Conservation (phyloP, 2,329 filamentous ascomycete genomes). For the Magnaporthiopsis rhizophila region DNA sequence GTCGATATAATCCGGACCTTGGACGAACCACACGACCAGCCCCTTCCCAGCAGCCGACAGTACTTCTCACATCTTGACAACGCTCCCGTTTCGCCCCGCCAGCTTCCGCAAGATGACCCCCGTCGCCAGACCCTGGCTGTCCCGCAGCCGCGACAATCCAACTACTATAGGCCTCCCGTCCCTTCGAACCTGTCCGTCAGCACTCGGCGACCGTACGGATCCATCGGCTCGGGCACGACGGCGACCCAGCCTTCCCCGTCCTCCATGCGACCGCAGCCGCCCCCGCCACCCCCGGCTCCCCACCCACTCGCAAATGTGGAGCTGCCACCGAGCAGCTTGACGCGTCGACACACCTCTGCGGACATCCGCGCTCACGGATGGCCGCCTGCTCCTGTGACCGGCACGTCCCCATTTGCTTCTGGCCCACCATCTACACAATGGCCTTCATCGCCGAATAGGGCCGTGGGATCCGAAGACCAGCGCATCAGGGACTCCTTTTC, state of each 20-base stretch:
- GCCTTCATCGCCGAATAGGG: slow-evolving; percentile 47
- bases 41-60: slow-evolving; percentile 55
- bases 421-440: slow-evolving; percentile 44
- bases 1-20: slow-evolving; percentile 46
- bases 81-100: slow-evolving; percentile 77
- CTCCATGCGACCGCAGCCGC: slow-evolving; percentile 59
- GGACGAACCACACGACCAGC: slow-evolving; percentile 60
- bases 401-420: slow-evolving; percentile 57
- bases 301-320: slow-evolving; percentile 42
- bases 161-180: slow-evolving; percentile 68
- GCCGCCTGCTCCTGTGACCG: slow-evolving; percentile 40
- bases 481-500: slow-evolving; percentile 50
- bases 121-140: slow-evolving; percentile 63
- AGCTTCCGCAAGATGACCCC: slow-evolving; percentile 77
- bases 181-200: slow-evolving; percentile 75
- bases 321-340: slow-evolving; percentile 59
- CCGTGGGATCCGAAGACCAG: slow-evolving; percentile 39
- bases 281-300: slow-evolving; percentile 51
- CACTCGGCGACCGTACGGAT: slow-evolving; percentile 74
- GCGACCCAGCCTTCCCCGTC: slow-evolving; percentile 60
- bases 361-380: slow-evolving; percentile 88
- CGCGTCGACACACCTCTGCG: slow-evolving; percentile 84
- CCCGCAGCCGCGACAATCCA: slow-evolving; percentile 45
- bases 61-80: slow-evolving; percentile 64
- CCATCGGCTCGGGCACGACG: slow-evolving; percentile 63